These are phyloP conservation scores for Leccinum incarnatum DNA, from an alignment of 768 basidiomycete species.

Conservation along the genomic window DNA sequence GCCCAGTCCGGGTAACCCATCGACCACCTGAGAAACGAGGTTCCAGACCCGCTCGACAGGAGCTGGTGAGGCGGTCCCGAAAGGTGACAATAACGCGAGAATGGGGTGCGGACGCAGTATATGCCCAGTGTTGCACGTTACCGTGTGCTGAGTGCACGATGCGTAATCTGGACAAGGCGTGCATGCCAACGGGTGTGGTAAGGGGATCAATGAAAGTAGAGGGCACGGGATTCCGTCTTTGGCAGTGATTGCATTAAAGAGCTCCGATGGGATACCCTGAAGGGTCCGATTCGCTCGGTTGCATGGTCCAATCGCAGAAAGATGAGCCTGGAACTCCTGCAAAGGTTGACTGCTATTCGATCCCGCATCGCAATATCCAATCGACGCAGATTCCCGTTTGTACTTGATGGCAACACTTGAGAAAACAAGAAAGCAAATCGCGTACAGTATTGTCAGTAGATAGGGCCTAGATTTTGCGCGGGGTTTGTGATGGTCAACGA, in stretches of 20 bases:
- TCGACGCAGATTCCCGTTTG: constrained; percentile 63
- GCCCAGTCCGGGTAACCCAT: constrained; percentile 78
- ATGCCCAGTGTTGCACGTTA: constrained; percentile 68
- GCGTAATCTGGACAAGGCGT: constrained; percentile 73
- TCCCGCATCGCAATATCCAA: constrained; percentile 76
- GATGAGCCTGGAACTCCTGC: constrained; percentile 43
- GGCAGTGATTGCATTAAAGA: constrained; percentile 25
- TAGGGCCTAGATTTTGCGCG: constrained; percentile 24
- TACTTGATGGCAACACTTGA: constrained; percentile 43
- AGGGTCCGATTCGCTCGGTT: constrained; percentile 52
- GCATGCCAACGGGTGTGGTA: constrained; percentile 61
- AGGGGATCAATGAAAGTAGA: constrained; percentile 50
- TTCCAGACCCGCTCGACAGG: constrained; percentile 45
- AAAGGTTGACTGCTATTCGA: constrained; percentile 57
- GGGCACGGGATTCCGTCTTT: constrained; percentile 47
- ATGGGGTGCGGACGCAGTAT: constrained; percentile 61
- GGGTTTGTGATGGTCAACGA: constrained; percentile 14
- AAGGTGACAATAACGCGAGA: constrained; percentile 43
- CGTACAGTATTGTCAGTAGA: constrained; percentile 43
- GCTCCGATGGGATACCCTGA: constrained; percentile 34
- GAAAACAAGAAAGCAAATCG: constrained; percentile 35
- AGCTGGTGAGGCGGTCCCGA: constrained; percentile 37
- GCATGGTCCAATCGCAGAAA: constrained; percentile 53
- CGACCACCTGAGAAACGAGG: constrained; percentile 43
- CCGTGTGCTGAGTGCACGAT: constrained; percentile 51